These are phyloP conservation scores for Botrytis elliptica DNA, from an alignment of 2,329 filamentous ascomycete species.

Conservation along the genomic window DNA sequence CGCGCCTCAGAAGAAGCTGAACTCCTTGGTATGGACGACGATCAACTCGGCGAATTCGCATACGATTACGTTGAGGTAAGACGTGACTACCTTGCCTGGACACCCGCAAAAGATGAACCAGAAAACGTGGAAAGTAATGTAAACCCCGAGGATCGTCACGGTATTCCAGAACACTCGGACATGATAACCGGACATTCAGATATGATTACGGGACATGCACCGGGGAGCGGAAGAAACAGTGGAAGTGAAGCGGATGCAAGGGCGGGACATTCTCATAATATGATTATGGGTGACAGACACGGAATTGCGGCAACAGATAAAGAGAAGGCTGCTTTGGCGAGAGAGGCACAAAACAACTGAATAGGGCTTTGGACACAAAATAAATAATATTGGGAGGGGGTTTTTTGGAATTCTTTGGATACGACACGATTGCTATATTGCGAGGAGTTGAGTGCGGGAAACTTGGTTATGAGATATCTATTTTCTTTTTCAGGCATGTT, in stretches of 20 bases:
- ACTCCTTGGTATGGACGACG: slow-evolving; percentile 84
- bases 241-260: slow-evolving; percentile 33
- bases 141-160: slow-evolving; percentile 65
- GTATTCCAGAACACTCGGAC: slow-evolving; percentile 67
- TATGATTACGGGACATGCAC: slow-evolving; percentile 8
- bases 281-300: slow-evolving; percentile 52
- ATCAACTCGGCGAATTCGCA: slow-evolving; percentile 86
- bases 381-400: neutral
- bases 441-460: slow-evolving; percentile 8
- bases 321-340: slow-evolving; percentile 31
- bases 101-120: slow-evolving; percentile 68
- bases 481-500: neutral
- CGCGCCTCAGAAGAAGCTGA: slow-evolving; percentile 80
- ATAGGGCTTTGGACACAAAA: neutral
- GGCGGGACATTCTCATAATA: slow-evolving; percentile 43
- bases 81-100: slow-evolving; percentile 86
- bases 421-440: neutral
- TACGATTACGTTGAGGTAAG: slow-evolving; percentile 90
- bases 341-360: neutral
- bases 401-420: neutral
- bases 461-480: slow-evolving; percentile 14
- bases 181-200: slow-evolving; percentile 54
- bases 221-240: neutral
- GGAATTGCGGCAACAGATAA: slow-evolving; percentile 49
- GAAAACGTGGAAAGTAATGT: slow-evolving; percentile 52